Evolutionary conservation across 768 basidiomycete genomes (phyloP).

Genomic region (Lentinula edodes): DNA sequence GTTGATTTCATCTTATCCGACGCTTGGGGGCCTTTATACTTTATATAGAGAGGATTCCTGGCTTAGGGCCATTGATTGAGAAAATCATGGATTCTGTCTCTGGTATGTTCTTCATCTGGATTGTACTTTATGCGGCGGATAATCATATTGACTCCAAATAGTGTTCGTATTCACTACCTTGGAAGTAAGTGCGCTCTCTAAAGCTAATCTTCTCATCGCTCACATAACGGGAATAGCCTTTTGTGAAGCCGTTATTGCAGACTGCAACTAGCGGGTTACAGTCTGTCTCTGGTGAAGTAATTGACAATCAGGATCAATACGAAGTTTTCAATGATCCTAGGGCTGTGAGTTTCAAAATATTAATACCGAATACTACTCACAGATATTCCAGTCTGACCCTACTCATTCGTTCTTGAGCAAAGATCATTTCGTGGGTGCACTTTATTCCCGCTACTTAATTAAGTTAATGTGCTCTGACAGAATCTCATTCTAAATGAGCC

Average conservation of each 20-base stretch:
- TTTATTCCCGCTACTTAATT: conserved; percentile 19
- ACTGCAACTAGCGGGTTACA: conserved; percentile 60
- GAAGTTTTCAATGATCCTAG: conserved; percentile 83
- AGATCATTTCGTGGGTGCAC: conserved; percentile 65
- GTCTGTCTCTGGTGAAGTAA: conserved; percentile 67
- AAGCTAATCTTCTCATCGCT: not conserved
- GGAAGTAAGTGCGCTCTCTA: conserved; percentile 41
- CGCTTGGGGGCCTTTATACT: not conserved
- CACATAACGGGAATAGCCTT: conserved; percentile 42
- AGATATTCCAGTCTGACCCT: conserved; percentile 59
- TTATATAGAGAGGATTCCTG: conserved; percentile 72
- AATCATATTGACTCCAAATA: conserved; percentile 12
- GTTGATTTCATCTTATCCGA: conserved; percentile 1
- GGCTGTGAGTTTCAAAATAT: conserved; percentile 41
- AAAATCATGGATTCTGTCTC: conserved; percentile 73
- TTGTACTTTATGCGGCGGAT: not conserved
- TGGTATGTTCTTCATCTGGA: conserved; percentile 29
- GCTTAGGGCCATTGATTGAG: conserved; percentile 66
- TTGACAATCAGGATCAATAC: conserved; percentile 77
- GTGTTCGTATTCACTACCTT: conserved; percentile 83
- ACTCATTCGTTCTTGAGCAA: conserved; percentile 88
- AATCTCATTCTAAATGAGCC: conserved; percentile 80
- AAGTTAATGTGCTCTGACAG: conserved; percentile 25
- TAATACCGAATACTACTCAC: not conserved
- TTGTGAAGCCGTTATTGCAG: conserved; percentile 74